Evolutionary conservation across 1,284 basidiomycete species (phyloP).

Genomic region (Gomphus bonarii): DNA sequence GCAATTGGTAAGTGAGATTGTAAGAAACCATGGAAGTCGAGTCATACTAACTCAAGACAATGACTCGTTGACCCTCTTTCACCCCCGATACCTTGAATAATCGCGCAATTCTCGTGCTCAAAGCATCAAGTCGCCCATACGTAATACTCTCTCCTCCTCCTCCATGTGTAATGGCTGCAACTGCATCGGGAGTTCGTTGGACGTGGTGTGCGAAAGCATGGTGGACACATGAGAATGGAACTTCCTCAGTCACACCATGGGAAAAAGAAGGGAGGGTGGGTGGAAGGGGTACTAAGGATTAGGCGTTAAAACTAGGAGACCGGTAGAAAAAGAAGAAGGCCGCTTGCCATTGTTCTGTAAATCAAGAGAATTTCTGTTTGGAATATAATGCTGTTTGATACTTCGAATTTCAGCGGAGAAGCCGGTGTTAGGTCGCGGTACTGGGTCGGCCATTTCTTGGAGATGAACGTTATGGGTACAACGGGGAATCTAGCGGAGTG

Average conservation of each 20-base stretch:
- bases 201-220: conserved; percentile 45
- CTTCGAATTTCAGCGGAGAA: neutral
- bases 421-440: neutral
- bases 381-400: neutral
- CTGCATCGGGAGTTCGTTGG: conserved; percentile 26
- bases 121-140: conserved; percentile 38
- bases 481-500: neutral
- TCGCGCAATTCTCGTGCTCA: conserved; percentile 36
- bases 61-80: conserved; percentile 37
- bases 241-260: conserved; percentile 25
- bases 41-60: conserved; percentile 21
- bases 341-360: neutral
- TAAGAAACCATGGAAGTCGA: neutral
- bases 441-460: neutral
- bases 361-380: neutral
- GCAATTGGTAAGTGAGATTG: conserved; percentile 17
- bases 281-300: conserved; percentile 21
- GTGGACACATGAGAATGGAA: conserved; percentile 40
- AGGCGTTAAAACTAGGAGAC: conserved; percentile 4
- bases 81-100: conserved; percentile 35
- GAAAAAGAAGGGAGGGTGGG: conserved; percentile 34
- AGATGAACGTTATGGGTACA: neutral
- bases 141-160: conserved; percentile 31
- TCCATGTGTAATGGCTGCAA: conserved; percentile 36
- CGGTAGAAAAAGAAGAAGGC: neutral